These are phyloP conservation scores for Volvox reticuliferus DNA, from an alignment of 139 green algal genomes.

Conservation along the genomic window DNA sequence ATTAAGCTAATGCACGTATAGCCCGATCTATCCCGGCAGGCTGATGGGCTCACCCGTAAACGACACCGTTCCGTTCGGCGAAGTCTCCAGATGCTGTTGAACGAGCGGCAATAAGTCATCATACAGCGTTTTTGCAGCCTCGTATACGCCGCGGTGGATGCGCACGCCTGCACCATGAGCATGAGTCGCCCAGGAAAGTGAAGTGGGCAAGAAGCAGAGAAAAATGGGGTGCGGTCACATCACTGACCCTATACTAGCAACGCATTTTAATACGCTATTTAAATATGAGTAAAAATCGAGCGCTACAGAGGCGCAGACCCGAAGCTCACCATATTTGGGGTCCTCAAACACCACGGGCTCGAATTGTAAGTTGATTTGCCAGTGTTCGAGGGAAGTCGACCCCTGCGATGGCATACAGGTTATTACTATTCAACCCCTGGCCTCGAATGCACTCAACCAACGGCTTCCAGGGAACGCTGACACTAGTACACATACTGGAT, in stretches of 20 bases:
- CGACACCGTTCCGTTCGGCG: conserved; percentile 46
- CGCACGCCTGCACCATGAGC: conserved; percentile 26
- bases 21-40: too few species aligned
- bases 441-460: not conserved
- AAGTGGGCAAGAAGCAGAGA: too few species aligned
- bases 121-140: conserved; percentile 88
- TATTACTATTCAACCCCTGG: too few species aligned
- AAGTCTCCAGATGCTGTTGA: conserved; percentile 78
- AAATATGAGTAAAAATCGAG: too few species aligned
- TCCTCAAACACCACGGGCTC: conserved; percentile 97
- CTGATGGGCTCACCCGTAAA: conserved; percentile 43
- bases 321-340: conserved; percentile 39
- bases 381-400: conserved; percentile 80
- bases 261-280: too few species aligned
- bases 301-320: too few species aligned
- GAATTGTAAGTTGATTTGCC: conserved; percentile 94
- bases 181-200: too few species aligned
- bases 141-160: conserved; percentile 95
- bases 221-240: too few species aligned
- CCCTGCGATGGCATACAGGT: conserved; percentile 64
- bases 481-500: too few species aligned
- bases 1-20: too few species aligned
- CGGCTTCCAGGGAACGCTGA: too few species aligned
- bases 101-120: conserved; percentile 85
- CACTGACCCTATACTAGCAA: too few species aligned